phyloP scores from a whole-genome alignment of 2,329 filamentous ascomycete genomes.

The Domatiomyces catenatus region DNA sequence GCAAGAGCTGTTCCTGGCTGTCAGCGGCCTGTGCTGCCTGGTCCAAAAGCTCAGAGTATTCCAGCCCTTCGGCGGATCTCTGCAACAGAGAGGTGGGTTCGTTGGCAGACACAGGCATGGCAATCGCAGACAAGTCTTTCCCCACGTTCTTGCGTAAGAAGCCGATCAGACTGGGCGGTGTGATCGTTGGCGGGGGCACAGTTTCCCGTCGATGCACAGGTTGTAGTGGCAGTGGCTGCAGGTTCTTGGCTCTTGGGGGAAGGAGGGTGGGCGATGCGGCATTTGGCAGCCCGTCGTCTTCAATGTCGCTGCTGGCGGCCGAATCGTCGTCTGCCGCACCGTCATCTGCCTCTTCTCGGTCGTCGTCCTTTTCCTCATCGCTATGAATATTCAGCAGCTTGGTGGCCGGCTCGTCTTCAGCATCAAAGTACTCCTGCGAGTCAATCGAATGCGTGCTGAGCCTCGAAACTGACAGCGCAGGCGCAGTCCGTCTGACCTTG shows the following conservation, averaged over 20 bases:
- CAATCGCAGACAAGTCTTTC: conserved; percentile 90
- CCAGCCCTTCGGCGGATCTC: conserved; percentile 74
- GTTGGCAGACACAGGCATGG: conserved; percentile 94
- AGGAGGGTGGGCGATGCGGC: conserved; percentile 38
- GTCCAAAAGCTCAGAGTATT: conserved; percentile 77
- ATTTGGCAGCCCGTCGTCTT: conserved; percentile 30
- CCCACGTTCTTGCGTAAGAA: conserved; percentile 95
- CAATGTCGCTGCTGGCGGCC: conserved; percentile 47
- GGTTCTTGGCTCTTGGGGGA: conserved; percentile 57
- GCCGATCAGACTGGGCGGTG: conserved; percentile 79
- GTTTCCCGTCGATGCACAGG: conserved; percentile 50
- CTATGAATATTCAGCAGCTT: conserved; percentile 62
- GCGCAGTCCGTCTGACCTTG: conserved; percentile 56
- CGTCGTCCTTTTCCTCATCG: conserved; percentile 48
- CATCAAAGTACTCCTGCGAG: conserved; percentile 88
- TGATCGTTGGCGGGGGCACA: conserved; percentile 57
- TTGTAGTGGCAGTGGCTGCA: conserved; percentile 62
- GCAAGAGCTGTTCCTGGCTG: conserved; percentile 58
- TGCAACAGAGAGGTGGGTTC: conserved; percentile 82
- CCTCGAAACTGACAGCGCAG: conserved; percentile 38
- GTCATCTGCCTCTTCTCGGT: conserved; percentile 17
- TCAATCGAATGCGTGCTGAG: conserved; percentile 70
- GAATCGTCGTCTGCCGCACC: conserved; percentile 40
- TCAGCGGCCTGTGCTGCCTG: conserved; percentile 44
- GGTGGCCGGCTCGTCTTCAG: conserved; percentile 43